Base-by-base conservation (phyloP, 805 yeast species). In the Nakazawaea wickerhamii region DNA sequence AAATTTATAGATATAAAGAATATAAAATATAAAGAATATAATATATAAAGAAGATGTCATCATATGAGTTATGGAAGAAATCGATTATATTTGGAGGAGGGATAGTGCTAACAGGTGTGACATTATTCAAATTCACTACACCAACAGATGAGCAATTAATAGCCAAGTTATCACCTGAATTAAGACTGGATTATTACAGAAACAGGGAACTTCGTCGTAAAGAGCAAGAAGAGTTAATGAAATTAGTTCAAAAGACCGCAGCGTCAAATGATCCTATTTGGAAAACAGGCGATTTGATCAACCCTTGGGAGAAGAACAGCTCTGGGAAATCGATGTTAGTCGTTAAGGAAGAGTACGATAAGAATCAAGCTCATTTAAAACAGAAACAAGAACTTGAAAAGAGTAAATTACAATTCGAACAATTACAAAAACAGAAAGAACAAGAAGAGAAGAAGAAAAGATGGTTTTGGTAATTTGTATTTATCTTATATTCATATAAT, bases 91-190 rank as follows among this genome's bases (percentile, higher is more conserved):
- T 69, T 10, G 89, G 95, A 8, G 76, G 75, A n/a, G 73, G 77
- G 15, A 77, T 88, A 15, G 67, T 86, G 2, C 86, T 82, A 4
- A 53, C 77, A 0, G 98, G 97, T n/a, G 75, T 80, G 0, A 50
- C 85, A 5, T 65, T 84, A 14, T 82, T 64, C 64, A 83, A 80
- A 49, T 84, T 77, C 59, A 78, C 90, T 0, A 81, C 88, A 0
- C 98, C 98, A 3, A 75, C 90, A 2, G 95, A 86, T 50, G 95
- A 88, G 52, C 75, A 90, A 55, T 61, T 90, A 36, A 71, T 89
- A 31, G 77, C 80, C 1, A 62, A 72, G 39, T 70, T 89, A 50
- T 84, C 95, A 5, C 96, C 98, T 1, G 96, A 90, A 57, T 66
- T 89, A 34, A 70, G 87, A 49, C 79, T 79, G 17, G 82, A 84